Percentiles rank a stretch among this genome's conserved stretches.
Conservation (phyloP, 192 early-diverging fungal species). For the Coemansia guatemalensis region DNA sequence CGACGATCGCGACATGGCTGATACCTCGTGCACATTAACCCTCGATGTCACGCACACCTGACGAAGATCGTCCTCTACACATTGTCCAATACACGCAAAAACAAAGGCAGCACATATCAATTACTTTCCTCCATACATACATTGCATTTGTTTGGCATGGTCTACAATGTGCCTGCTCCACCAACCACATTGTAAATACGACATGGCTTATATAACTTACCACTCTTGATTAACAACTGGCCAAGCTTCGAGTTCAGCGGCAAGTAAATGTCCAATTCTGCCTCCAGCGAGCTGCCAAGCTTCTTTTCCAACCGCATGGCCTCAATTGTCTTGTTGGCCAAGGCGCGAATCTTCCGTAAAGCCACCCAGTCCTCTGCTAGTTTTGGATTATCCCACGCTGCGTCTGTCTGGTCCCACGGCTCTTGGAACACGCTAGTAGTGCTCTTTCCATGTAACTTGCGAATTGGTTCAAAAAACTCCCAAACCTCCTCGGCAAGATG, state of each 20-base stretch:
- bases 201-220: slow-evolving; percentile 1
- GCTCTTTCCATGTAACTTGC: slow-evolving; percentile 38
- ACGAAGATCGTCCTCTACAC: slow-evolving; percentile 27
- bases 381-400: slow-evolving; percentile 25
- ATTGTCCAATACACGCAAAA: neutral
- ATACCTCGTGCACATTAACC: slow-evolving; percentile 15
- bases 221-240: slow-evolving; percentile 17
- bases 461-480: slow-evolving; percentile 57
- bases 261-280: slow-evolving; percentile 41
- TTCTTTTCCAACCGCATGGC: slow-evolving; percentile 32
- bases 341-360: slow-evolving; percentile 33
- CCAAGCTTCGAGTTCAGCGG: slow-evolving; percentile 27
- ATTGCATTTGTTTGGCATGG: neutral
- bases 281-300: slow-evolving; percentile 52
- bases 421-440: slow-evolving; percentile 60
- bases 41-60: slow-evolving; percentile 37
- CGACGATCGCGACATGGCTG: neutral
- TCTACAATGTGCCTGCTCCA: neutral
- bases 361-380: slow-evolving; percentile 41
- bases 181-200: neutral
- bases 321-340: slow-evolving; percentile 49
- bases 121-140: neutral
- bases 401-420: slow-evolving; percentile 56
- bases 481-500: slow-evolving; percentile 76
- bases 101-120: neutral